phyloP scores from a whole-genome alignment of 2,329 filamentous ascomycete species.

The Diplodia sapinea region DNA sequence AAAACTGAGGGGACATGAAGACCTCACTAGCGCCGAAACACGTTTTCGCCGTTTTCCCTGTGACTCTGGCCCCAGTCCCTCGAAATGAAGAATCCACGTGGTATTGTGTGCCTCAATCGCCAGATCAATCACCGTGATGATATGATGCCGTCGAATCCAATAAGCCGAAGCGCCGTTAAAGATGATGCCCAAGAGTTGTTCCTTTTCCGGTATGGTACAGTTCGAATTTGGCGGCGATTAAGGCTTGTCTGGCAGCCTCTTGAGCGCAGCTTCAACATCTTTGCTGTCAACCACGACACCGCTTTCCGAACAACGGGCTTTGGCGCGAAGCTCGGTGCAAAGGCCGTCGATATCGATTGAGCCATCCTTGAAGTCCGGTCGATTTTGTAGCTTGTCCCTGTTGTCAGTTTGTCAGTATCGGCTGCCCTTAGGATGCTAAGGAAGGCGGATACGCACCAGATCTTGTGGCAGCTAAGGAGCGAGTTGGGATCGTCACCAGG shows the following conservation, averaged over 20 bases:
- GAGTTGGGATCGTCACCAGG: constrained; percentile 65
- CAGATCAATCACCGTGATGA: constrained; percentile 14
- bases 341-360: constrained; percentile 93
- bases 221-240: background rate
- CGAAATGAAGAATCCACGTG: constrained; percentile 16
- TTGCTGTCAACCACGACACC: constrained; percentile 88
- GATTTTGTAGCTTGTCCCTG: constrained; percentile 89
- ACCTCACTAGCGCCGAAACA: constrained; percentile 27
- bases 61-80: constrained; percentile 19
- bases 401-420: constrained; percentile 49
- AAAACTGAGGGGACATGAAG: constrained; percentile 18
- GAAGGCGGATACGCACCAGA: constrained; percentile 71
- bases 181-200: constrained; percentile 29
- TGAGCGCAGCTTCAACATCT: constrained; percentile 73
- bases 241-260: constrained; percentile 49
- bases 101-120: constrained; percentile 19
- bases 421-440: background rate
- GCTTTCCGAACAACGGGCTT: constrained; percentile 91
- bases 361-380: constrained; percentile 84
- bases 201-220: constrained; percentile 29
- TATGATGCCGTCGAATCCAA: constrained; percentile 12
- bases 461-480: constrained; percentile 84
- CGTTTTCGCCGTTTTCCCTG: constrained; percentile 27
- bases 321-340: constrained; percentile 90
- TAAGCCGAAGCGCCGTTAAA: constrained; percentile 31